phyloP scores from a whole-genome alignment of 1,139 yeast species.

The Saccharomyces hybrid region DNA sequence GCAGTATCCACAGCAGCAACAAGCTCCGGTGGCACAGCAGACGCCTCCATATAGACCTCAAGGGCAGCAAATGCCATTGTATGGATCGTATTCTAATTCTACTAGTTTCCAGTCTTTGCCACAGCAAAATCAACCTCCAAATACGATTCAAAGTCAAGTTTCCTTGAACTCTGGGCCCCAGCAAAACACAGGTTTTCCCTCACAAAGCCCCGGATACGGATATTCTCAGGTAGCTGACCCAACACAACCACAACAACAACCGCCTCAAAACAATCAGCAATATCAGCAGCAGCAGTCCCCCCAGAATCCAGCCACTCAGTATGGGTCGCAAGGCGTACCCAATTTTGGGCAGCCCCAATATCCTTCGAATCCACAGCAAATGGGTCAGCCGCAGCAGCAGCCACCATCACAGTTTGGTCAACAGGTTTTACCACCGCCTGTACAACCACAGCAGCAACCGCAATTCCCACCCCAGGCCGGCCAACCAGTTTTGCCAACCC shows the following conservation, averaged over 20 bases:
- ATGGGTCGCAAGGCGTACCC: slow-evolving; percentile 4
- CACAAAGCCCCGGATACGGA: not conserved
- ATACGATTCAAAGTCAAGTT: not conserved
- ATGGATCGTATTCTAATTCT: not conserved
- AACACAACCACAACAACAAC: not conserved
- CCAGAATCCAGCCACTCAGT: not conserved
- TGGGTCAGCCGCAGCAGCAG: not conserved
- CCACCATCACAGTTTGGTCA: not conserved
- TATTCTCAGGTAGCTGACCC: not conserved
- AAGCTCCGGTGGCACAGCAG: not conserved
- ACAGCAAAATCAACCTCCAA: not conserved
- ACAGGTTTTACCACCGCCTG: not conserved
- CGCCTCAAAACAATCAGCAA: not conserved
- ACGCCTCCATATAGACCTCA: not conserved
- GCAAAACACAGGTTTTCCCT: not conserved
- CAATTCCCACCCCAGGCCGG: slow-evolving; percentile 2
- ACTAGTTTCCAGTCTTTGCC: not conserved
- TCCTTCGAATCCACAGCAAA: not conserved
- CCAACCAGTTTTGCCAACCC: not conserved
- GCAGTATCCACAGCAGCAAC: slow-evolving; percentile 4
- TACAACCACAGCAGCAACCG: slow-evolving; percentile 1
- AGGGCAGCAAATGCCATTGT: slow-evolving; percentile 2
- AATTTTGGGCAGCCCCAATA: not conserved
- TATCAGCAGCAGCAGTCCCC: not conserved
- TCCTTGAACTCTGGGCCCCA: not conserved